phyloP scores from a whole-genome alignment of 2,329 filamentous ascomycete species.

The Ophiostoma sp. region DNA sequence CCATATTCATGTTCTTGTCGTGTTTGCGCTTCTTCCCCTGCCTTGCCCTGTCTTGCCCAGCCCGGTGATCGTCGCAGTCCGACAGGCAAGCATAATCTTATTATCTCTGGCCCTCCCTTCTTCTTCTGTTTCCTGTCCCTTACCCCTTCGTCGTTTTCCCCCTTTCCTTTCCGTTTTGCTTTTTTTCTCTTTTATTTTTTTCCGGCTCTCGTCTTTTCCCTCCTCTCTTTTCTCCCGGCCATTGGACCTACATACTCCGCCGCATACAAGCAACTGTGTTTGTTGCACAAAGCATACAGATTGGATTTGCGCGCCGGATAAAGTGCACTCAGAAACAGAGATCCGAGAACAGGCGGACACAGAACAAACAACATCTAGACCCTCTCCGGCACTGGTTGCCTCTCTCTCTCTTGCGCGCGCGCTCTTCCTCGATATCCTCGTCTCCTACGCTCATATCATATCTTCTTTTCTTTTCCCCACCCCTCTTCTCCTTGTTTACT shows the following conservation, averaged over 20 bases:
- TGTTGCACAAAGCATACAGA: conserved; percentile 13
- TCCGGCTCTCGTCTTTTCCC: background rate
- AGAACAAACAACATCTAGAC: conserved; percentile 9
- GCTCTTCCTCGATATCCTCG: background rate
- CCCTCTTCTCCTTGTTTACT: background rate
- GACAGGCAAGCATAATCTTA: conserved; percentile 11
- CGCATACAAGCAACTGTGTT: conserved; percentile 5
- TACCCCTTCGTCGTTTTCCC: background rate
- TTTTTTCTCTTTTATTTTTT: background rate
- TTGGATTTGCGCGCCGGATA: conserved; percentile 10
- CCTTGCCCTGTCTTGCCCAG: background rate
- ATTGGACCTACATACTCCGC: conserved; percentile 4
- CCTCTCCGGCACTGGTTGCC: conserved; percentile 17
- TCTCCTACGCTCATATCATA: background rate
- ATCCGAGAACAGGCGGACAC: background rate
- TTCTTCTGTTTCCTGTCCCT: background rate
- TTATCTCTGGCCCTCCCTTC: conserved; percentile 12
- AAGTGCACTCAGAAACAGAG: conserved; percentile 18
- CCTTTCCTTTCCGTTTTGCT: background rate
- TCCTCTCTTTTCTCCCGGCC: background rate
- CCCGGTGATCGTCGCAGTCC: conserved; percentile 3
- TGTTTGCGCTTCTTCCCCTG: conserved; percentile 4
- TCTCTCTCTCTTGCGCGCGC: background rate
- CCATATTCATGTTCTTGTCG: background rate
- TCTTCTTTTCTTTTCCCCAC: background rate